Conservation (phyloP, 371 early-diverging fungal species). For the Syncephalastrum sp. region DNA sequence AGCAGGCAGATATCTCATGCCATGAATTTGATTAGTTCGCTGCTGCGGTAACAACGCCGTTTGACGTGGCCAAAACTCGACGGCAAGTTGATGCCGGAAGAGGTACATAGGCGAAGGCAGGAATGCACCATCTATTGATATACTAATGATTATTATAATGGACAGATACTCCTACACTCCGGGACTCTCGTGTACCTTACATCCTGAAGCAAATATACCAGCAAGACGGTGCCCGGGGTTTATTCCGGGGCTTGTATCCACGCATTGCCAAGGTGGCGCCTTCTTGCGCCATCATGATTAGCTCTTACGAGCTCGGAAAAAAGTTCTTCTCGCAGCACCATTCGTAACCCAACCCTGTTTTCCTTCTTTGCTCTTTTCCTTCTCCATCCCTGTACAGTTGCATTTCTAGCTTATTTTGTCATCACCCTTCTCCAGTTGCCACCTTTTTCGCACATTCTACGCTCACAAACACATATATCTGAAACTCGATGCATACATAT, state of each 20-base stretch:
- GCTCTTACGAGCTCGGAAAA: constrained; percentile 77
- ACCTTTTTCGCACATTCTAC: no score
- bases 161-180: constrained; percentile 8
- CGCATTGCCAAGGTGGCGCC: constrained; percentile 91
- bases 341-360: constrained; percentile 1
- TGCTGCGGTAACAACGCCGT: constrained; percentile 89
- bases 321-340: constrained; percentile 31
- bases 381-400: constrained; percentile 2
- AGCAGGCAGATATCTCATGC: constrained; percentile 3
- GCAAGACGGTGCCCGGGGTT: constrained; percentile 72
- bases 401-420: no score
- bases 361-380: not conserved
- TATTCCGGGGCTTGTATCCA: constrained; percentile 78
- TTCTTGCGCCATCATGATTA: constrained; percentile 96
- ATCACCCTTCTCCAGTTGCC: no score
- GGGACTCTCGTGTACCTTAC: constrained; percentile 25
- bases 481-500: no score
- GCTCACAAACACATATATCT: no score
- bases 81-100: constrained; percentile 62
- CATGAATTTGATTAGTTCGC: constrained; percentile 58
- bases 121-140: no score
- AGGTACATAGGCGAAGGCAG: constrained; percentile 12
- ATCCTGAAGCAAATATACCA: constrained; percentile 53
- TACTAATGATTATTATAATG: no score
- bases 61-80: constrained; percentile 94